Conservation (phyloP, 768 basidiomycete genomes). For the Lyophyllum semitale region DNA sequence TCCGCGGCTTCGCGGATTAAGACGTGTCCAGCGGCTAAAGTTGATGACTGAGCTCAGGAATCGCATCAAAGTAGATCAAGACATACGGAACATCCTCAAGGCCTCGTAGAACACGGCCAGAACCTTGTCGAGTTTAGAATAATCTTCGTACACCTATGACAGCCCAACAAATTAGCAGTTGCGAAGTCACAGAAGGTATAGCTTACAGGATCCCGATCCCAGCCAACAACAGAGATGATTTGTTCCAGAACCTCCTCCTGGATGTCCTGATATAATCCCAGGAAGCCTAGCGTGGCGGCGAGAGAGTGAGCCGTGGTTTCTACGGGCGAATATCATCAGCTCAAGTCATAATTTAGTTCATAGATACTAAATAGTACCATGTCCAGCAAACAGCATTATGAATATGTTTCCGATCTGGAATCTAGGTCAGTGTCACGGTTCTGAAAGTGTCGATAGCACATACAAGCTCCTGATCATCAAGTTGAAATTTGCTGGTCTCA, state of each 20-base stretch:
- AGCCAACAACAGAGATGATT: constrained; percentile 35
- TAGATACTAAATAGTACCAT: constrained; percentile 34
- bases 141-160: constrained; percentile 39
- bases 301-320: constrained; percentile 48
- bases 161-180: neutral
- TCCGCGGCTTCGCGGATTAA: constrained; percentile 42
- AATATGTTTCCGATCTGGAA: constrained; percentile 55
- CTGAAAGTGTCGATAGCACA: constrained; percentile 4
- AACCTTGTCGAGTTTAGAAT: constrained; percentile 41
- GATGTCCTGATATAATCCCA: constrained; percentile 42
- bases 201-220: constrained; percentile 34
- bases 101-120: constrained; percentile 45
- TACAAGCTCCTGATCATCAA: constrained; percentile 44
- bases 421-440: neutral
- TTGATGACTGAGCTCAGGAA: neutral
- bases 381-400: constrained; percentile 57
- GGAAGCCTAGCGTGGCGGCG: constrained; percentile 42
- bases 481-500: constrained; percentile 37
- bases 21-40: constrained; percentile 38
- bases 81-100: constrained; percentile 47
- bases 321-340: constrained; percentile 13
- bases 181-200: neutral
- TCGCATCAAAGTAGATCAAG: neutral
- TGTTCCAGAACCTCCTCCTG: constrained; percentile 45
- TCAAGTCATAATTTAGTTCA: neutral